A percentile compares a stretch with the other conserved stretches of the same genome.
These are phyloP conservation scores for Parasitella parasitica DNA, from an alignment of 371 early-diverging fungal genomes.

Conservation along the genomic window DNA sequence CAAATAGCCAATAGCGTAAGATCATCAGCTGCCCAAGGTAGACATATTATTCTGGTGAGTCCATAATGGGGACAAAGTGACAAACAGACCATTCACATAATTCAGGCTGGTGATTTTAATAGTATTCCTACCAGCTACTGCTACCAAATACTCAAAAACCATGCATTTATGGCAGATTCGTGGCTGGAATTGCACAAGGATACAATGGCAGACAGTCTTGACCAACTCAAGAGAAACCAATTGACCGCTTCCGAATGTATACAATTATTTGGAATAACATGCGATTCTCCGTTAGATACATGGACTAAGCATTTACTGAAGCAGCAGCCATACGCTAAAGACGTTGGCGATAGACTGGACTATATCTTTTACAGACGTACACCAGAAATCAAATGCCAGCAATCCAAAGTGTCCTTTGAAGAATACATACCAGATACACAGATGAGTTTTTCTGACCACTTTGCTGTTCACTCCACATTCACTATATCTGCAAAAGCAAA, in stretches of 20 bases:
- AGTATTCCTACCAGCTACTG: slow-evolving; percentile 52
- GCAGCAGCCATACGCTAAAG: slow-evolving; percentile 27
- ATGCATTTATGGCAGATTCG: slow-evolving; percentile 57
- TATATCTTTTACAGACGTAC: slow-evolving; percentile 55
- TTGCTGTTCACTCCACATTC: slow-evolving; percentile 56
- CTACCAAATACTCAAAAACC: slow-evolving; percentile 41
- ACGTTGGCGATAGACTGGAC: slow-evolving; percentile 58
- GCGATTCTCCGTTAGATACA: slow-evolving; percentile 56
- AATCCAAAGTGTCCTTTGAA: slow-evolving; percentile 43
- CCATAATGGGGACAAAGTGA: not conserved
- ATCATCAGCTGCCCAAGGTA: slow-evolving; percentile 44
- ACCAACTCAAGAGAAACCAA: not conserved
- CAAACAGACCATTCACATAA: not conserved
- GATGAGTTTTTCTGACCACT: slow-evolving; percentile 59
- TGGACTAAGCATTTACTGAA: slow-evolving; percentile 44
- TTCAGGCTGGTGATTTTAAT: slow-evolving; percentile 61
- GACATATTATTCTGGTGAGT: slow-evolving; percentile 58
- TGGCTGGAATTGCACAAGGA: slow-evolving; percentile 48
- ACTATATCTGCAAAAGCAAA: not conserved
- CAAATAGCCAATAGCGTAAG: slow-evolving; percentile 50
- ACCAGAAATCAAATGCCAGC: slow-evolving; percentile 39
- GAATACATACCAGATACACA: slow-evolving; percentile 40
- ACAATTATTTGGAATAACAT: slow-evolving; percentile 51
- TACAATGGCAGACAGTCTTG: slow-evolving; percentile 4
- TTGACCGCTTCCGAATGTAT: slow-evolving; percentile 29